Conservation (phyloP, 768 basidiomycete species). For the Naganishia friedmannii region DNA sequence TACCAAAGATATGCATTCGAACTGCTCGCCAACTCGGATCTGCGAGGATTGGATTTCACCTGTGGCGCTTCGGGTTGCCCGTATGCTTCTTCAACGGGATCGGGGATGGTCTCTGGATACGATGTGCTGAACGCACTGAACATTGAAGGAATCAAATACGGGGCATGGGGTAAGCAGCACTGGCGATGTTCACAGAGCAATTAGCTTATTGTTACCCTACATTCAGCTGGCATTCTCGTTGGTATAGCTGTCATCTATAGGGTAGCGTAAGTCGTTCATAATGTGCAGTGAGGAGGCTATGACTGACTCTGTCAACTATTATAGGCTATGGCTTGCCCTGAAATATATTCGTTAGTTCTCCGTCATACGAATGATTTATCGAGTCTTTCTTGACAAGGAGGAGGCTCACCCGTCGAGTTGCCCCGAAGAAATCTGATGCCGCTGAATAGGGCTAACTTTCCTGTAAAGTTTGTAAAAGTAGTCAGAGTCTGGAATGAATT, state of each 20-base stretch:
- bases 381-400: too few species aligned
- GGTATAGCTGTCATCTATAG: background rate
- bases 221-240: background rate
- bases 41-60: conserved; percentile 25
- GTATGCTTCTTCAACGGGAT: conserved; percentile 57
- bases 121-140: conserved; percentile 59
- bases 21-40: conserved; percentile 33
- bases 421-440: too few species aligned
- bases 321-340: background rate
- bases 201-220: background rate
- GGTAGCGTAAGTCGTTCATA: background rate
- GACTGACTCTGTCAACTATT: background rate
- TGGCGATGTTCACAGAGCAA: background rate
- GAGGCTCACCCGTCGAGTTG: too few species aligned
- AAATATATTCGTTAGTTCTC: background rate
- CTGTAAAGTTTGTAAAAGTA: too few species aligned
- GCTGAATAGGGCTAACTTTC: too few species aligned
- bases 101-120: conserved; percentile 54
- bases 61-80: conserved; percentile 59
- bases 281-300: background rate
- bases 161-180: conserved; percentile 51
- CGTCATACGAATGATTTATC: too few species aligned
- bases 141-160: conserved; percentile 56
- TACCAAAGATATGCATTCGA: conserved; percentile 41
- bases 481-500: too few species aligned